Base-by-base conservation (phyloP, 805 yeast species). In the Saccharomycopsis amapae region DNA sequence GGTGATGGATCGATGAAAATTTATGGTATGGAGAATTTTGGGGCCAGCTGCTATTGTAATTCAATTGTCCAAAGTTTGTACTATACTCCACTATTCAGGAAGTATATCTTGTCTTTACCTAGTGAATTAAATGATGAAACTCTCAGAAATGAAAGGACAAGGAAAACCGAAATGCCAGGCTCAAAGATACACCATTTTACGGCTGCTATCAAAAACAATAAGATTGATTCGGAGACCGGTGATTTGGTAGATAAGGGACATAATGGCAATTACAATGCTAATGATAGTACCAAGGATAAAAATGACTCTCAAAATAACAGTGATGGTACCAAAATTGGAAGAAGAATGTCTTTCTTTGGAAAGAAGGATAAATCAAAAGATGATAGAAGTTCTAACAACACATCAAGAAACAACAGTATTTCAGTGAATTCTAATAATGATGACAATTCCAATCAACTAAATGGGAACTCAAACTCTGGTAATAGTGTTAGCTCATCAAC, bases 21-120 rank as follows among this genome's bases (percentile, higher is more conserved):
- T 19, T 84, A 76, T 60, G 94, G 94, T 1, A 76, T 82, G 74
- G 93, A 85, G 59, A 85, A 85, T 58, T 84, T 83, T 56, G 95
- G 95, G 2, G 82, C 88, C 60, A 88, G 97, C 0, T 93, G 97
- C 65, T 90, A 90, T 66, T 85, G 95, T 63, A 93, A 93, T 56
- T 86, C 96, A 7, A 85, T 93, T 25, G 65, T 93, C 20, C 98
- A 93, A 61, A 86, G 95, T 54, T 71, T 90, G 7, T 90, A 76
- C 67, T 81, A 84, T 64, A 73, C 90, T 3, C 71, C 74, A 22
- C 73, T 72, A 24, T 87, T 93, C 57, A 73, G 97, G 38, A 62
- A 68, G 15, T 71, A 69, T 44, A 59, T 84, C 1, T 60, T 78
- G 40, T 63, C 66, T 43, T 70, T 69, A 50, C 84, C 84, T 3